These are phyloP conservation scores for Penicillium sp. DNA, from an alignment of 2,329 filamentous ascomycete genomes.

Conservation along the genomic window DNA sequence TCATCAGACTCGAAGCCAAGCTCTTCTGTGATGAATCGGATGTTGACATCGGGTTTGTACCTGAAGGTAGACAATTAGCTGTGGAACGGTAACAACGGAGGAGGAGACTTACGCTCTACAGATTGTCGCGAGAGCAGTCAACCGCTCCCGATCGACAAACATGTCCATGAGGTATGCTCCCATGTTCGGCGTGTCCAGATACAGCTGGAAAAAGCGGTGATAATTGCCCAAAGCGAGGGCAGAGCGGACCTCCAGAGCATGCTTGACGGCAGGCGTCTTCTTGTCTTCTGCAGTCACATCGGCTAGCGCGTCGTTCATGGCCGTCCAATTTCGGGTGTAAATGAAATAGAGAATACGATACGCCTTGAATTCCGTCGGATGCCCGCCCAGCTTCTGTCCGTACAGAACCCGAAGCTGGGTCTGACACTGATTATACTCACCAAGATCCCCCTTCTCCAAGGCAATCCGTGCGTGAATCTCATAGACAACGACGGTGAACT, in stretches of 20 bases:
- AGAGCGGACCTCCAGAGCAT: conserved; percentile 88
- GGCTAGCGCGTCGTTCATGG: conserved; percentile 96
- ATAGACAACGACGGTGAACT: conserved; percentile 95
- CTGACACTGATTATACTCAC: conserved; percentile 99
- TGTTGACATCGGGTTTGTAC: conserved; percentile 86
- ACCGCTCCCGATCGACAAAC: conserved; percentile 92
- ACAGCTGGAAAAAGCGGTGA: conserved; percentile 96
- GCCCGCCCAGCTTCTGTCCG: conserved; percentile 81
- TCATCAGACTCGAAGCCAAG: conserved; percentile 92
- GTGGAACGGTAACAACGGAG: background rate
- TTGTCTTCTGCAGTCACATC: conserved; percentile 99
- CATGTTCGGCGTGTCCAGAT: conserved; percentile 93
- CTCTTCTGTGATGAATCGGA: conserved; percentile 93
- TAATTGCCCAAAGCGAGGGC: conserved; percentile 93
- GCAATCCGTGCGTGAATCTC: conserved; percentile 97
- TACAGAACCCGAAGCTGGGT: conserved; percentile 95
- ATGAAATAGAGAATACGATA: conserved; percentile 99
- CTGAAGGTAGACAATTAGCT: conserved; percentile 51
- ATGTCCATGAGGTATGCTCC: conserved; percentile 98
- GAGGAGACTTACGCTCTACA: conserved; percentile 80
- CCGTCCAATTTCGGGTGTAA: conserved; percentile 96
- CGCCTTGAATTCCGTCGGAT: conserved; percentile 93
- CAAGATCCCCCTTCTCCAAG: conserved; percentile 95
- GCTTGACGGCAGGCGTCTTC: conserved; percentile 78
- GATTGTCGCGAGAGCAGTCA: conserved; percentile 86